Evolutionary conservation across 2,329 filamentous ascomycete species (phyloP), one percentile per base, ranked within the genome.

Genomic region (Akanthomyces lecanii): DNA sequence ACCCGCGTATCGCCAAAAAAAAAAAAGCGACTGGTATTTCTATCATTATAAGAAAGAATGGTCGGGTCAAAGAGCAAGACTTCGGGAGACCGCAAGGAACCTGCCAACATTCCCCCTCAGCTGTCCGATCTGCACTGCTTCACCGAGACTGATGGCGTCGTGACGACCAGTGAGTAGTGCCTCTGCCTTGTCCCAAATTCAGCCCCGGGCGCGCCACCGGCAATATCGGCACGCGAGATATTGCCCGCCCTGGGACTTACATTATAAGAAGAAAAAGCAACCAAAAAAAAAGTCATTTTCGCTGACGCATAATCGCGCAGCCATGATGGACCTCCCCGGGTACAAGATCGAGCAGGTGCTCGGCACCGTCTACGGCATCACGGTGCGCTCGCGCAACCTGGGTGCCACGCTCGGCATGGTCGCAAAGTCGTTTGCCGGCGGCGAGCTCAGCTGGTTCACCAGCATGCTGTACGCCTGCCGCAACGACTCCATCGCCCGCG

Each of bases 301-400:
- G 21, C 61, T 64, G 45, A 62, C 51, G 50, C 8, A 10, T 8
- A 0, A 21, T 14, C n/a, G 10, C 21, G 16, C 48, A 77, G 75
- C 85, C 60, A 87, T 86, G 84, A 85, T 83, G 73, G 84, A 87
- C 69, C 74, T 88, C 25, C 85, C 85, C 0, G 84, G 84, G 8
- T 87, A 87, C 72, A 82, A 80, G 65, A 76, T 87, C 54, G 79
- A 81, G 44, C 78, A 77, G 60, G 81, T 86, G 1, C 79, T 88
- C 6, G 85, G 85, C 61, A 80, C 83, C 8, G 81, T 85, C 36
- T 85, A 83, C 72, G 83, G 83, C 11, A 76, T 85, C 50, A 83
- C 81, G 0, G 82, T 85, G 7, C 82, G 82, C 11, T 82, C 81
- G 18, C 81, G 85, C 55, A 87, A 87, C 74, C 81, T 82, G 71